These are phyloP conservation scores for Euphorbia lathyris DNA, from an alignment of 345 rosid species.

Conservation along the genomic window DNA sequence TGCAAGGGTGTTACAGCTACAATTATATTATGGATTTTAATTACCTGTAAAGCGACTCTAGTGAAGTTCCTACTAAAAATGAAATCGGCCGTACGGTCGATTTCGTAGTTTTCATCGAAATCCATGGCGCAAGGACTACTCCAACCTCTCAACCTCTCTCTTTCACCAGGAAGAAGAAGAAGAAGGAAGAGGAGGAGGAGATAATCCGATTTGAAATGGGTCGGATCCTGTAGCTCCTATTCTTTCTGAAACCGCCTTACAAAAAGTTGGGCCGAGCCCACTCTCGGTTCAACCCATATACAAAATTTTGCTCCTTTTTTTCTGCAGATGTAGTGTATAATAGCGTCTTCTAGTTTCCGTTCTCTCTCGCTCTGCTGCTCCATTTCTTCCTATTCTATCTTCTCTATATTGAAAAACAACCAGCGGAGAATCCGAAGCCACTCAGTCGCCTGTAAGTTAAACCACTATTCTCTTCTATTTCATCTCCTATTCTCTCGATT, in stretches of 20 bases:
- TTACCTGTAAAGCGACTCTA: constrained; percentile 81
- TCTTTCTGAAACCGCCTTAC: no score
- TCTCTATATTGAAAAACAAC: not conserved
- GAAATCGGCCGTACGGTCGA: constrained; percentile 56
- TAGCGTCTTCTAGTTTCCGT: not conserved
- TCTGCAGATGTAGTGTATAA: not conserved
- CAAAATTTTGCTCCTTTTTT: no score
- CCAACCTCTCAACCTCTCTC: not conserved
- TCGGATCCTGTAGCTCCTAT: not conserved
- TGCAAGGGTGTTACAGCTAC: not conserved
- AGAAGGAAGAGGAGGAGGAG: constrained; percentile 13
- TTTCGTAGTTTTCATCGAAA: constrained; percentile 51
- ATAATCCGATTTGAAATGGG: not conserved
- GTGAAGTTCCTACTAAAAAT: constrained; percentile 51
- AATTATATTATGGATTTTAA: not conserved
- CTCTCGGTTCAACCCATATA: not conserved
- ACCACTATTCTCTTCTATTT: not conserved
- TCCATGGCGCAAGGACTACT: constrained; percentile 33
- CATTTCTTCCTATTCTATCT: not conserved
- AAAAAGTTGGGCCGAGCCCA: not conserved
- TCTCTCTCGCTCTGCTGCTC: not conserved
- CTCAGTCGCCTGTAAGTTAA: not conserved
- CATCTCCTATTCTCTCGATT: not conserved
- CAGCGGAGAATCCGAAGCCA: constrained; percentile 7
- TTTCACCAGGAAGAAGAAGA: not conserved